Evolutionary conservation across 805 yeast genomes (phyloP).

Genomic region (Lachancea cidri): DNA sequence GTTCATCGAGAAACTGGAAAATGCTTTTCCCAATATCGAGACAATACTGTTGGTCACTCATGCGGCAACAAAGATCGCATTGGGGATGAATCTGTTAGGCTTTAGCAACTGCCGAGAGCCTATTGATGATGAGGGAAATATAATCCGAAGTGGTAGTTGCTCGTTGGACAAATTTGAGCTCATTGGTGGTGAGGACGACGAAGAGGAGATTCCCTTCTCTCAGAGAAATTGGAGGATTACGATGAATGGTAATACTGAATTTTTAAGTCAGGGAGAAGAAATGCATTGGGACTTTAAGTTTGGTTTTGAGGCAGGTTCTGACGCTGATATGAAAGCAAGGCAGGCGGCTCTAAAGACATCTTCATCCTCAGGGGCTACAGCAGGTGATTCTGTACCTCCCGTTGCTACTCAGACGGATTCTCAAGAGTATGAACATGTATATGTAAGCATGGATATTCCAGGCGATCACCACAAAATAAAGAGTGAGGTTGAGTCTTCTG

Average conservation of each 20-base stretch:
- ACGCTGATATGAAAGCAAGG: conserved; percentile 70
- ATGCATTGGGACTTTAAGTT: conserved; percentile 87
- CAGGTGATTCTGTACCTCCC: conserved; percentile 7
- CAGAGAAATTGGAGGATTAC: conserved; percentile 51
- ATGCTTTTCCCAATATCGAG: conserved; percentile 52
- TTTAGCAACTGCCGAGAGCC: conserved; percentile 46
- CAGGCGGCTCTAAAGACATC: too few species aligned
- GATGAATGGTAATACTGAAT: conserved; percentile 70
- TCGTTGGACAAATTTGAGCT: conserved; percentile 62
- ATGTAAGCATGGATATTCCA: conserved; percentile 51
- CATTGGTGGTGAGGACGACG: conserved; percentile 16
- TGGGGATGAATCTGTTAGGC: conserved; percentile 71
- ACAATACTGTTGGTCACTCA: conserved; percentile 76
- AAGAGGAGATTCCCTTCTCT: conserved; percentile 17
- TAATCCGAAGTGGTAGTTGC: conserved; percentile 75
- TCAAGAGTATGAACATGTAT: conserved; percentile 40
- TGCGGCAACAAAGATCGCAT: conserved; percentile 87
- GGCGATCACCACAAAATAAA: conserved; percentile 30
- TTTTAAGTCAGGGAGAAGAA: conserved; percentile 74
- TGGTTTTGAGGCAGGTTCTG: conserved; percentile 84
- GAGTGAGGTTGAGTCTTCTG: conserved; percentile 33
- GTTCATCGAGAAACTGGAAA: conserved; percentile 55
- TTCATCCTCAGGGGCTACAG: conserved; percentile 4
- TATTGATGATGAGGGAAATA: conserved; percentile 42
- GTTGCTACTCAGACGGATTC: conserved; percentile 25